Conservation (phyloP, 1,139 yeast species). For the Yamadazyma dushanensis region DNA sequence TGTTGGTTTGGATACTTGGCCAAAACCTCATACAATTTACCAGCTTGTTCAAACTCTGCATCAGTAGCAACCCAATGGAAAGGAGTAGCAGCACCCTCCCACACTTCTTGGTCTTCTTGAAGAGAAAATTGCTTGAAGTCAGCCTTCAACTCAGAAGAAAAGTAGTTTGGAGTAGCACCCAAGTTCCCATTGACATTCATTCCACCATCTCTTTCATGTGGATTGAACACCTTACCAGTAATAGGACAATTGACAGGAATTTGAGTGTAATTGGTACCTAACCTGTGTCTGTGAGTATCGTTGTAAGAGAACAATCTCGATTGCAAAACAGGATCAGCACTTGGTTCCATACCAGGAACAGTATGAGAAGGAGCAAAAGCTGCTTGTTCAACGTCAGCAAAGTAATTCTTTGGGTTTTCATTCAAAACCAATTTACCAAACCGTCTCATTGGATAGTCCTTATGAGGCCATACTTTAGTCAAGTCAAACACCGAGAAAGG, state of each 20-base stretch:
- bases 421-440: constrained; percentile 64
- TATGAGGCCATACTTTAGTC: constrained; percentile 74
- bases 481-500: constrained; percentile 62
- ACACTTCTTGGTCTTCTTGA: constrained; percentile 74
- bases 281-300: constrained; percentile 62
- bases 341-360: constrained; percentile 74
- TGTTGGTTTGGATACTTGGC: constrained; percentile 77
- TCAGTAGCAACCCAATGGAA: constrained; percentile 82
- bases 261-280: constrained; percentile 64
- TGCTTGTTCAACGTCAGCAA: constrained; percentile 73
- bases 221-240: constrained; percentile 43
- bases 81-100: constrained; percentile 85
- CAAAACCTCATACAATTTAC: constrained; percentile 67
- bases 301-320: constrained; percentile 79
- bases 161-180: constrained; percentile 75
- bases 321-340: constrained; percentile 80
- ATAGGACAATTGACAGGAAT: constrained; percentile 66
- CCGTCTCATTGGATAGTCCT: constrained; percentile 64
- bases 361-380: constrained; percentile 78
- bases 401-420: constrained; percentile 66
- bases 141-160: constrained; percentile 54
- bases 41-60: constrained; percentile 71
- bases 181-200: constrained; percentile 78
- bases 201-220: constrained; percentile 76
- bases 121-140: constrained; percentile 42